Conservation (phyloP, 2,329 filamentous ascomycete genomes). For the Thielaviopsis musarum region DNA sequence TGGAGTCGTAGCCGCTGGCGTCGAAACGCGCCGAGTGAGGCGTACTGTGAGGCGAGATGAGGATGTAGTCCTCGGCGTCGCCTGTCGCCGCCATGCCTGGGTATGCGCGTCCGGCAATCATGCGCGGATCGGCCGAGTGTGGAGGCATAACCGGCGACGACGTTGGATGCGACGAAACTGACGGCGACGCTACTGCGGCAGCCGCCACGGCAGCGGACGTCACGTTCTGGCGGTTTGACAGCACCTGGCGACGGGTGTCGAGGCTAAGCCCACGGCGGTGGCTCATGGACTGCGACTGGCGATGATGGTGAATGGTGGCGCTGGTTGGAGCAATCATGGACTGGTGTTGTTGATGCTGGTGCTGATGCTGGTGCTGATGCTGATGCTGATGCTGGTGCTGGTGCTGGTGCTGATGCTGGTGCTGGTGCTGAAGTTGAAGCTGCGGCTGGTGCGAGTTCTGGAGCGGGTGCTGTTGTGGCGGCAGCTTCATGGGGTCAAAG, state of each 20-base stretch:
- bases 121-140: background rate
- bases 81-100: constrained; percentile 17
- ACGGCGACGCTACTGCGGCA: constrained; percentile 21
- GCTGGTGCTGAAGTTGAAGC: constrained; percentile 21
- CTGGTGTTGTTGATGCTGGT: constrained; percentile 21
- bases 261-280: constrained; percentile 77
- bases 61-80: constrained; percentile 30
- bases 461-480: constrained; percentile 38
- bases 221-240: constrained; percentile 4
- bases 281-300: constrained; percentile 18
- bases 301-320: constrained; percentile 2
- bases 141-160: constrained; percentile 20
- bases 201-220: constrained; percentile 15
- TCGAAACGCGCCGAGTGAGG: constrained; percentile 38
- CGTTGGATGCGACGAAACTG: constrained; percentile 17
- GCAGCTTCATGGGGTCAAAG: constrained; percentile 54
- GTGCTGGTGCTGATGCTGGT: too few species aligned
- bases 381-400: constrained; percentile 23
- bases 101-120: constrained; percentile 13
- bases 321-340: constrained; percentile 16
- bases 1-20: constrained; percentile 27
- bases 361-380: constrained; percentile 20
- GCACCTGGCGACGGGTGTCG: constrained; percentile 46
- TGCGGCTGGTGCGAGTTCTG: constrained; percentile 19
- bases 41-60: constrained; percentile 38